These are phyloP conservation scores for Phaeodactylum tricornutum DNA, from an alignment of 108 stramenopile genomes.

Conservation along the genomic window DNA sequence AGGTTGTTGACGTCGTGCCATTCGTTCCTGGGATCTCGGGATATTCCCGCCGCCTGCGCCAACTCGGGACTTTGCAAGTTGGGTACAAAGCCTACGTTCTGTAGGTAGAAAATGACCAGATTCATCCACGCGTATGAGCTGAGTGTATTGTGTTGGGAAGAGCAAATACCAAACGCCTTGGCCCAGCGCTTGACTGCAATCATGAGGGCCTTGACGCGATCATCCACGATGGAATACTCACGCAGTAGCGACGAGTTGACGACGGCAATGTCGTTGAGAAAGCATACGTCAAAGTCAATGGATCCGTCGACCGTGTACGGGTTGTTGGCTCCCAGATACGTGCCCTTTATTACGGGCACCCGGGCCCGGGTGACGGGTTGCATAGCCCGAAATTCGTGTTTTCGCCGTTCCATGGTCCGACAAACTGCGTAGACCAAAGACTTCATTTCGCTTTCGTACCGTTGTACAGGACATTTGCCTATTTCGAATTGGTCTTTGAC, in stretches of 20 bases:
- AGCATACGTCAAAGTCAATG: slow-evolving; percentile 68
- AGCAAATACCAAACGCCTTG: slow-evolving; percentile 37
- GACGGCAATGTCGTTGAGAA: slow-evolving; percentile 80
- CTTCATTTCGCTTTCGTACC: slow-evolving; percentile 44
- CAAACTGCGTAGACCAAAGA: slow-evolving; percentile 31
- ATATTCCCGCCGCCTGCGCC: slow-evolving; percentile 30
- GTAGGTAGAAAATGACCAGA: slow-evolving; percentile 70
- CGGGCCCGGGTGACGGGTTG: slow-evolving; percentile 48
- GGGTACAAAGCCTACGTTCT: slow-evolving; percentile 60
- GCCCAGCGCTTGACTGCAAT: slow-evolving; percentile 67
- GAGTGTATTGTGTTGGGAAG: slow-evolving; percentile 49
- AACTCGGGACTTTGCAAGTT: slow-evolving; percentile 48
- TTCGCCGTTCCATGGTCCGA: slow-evolving; percentile 13
- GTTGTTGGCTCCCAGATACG: slow-evolving; percentile 34
- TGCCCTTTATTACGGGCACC: slow-evolving; percentile 74
- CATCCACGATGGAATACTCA: slow-evolving; percentile 64
- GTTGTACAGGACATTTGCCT: slow-evolving; percentile 26
- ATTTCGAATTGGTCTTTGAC: slow-evolving; percentile 34
- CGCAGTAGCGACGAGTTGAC: slow-evolving; percentile 60
- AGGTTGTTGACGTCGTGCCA: slow-evolving; percentile 59
- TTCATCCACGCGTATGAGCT: slow-evolving; percentile 77
- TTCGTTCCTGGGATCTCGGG: slow-evolving; percentile 30
- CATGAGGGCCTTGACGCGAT: slow-evolving; percentile 51
- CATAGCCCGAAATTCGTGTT: slow-evolving; percentile 30
- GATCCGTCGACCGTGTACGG: slow-evolving; percentile 57